A percentile compares a stretch with the other conserved stretches of the same genome.
These are phyloP conservation scores for Phylloporus arenicola DNA, from an alignment of 768 basidiomycete genomes.

Conservation along the genomic window DNA sequence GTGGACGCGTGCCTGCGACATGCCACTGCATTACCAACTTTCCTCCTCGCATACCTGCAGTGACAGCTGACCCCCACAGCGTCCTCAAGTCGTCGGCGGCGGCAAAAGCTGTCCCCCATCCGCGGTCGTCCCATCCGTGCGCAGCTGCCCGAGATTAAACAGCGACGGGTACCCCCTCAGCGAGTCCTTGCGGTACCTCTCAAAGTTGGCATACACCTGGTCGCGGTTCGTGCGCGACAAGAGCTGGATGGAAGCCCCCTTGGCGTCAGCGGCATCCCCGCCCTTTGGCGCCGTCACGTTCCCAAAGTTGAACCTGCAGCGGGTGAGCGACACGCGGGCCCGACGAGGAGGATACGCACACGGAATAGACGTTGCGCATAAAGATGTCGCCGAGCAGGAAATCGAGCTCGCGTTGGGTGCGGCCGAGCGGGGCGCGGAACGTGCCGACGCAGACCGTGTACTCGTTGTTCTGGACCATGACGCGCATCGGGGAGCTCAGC, in stretches of 20 bases:
- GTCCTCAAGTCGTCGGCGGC: slow-evolving; percentile 1
- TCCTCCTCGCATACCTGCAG: background rate
- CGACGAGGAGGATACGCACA: slow-evolving; percentile 26
- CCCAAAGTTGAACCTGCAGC: slow-evolving; percentile 39
- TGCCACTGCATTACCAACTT: background rate
- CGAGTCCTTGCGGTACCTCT: slow-evolving; percentile 2
- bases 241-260: slow-evolving; percentile 37
- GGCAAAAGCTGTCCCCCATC: slow-evolving; percentile 16
- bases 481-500: slow-evolving; percentile 29
- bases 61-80: background rate
- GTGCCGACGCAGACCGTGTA: slow-evolving; percentile 38
- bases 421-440: slow-evolving; percentile 28
- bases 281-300: slow-evolving; percentile 19
- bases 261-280: slow-evolving; percentile 8
- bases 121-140: slow-evolving; percentile 17
- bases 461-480: slow-evolving; percentile 25
- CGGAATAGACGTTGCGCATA: slow-evolving; percentile 42
- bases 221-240: slow-evolving; percentile 33
- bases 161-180: slow-evolving; percentile 19
- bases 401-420: slow-evolving; percentile 29
- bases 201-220: slow-evolving; percentile 31
- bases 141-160: slow-evolving; percentile 19
- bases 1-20: background rate
- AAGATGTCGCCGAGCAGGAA: slow-evolving; percentile 41
- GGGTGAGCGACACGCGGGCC: background rate